These are phyloP conservation scores for Cryptosporidium sp. DNA, from an alignment of 169 alveolate genomes.

Conservation along the genomic window DNA sequence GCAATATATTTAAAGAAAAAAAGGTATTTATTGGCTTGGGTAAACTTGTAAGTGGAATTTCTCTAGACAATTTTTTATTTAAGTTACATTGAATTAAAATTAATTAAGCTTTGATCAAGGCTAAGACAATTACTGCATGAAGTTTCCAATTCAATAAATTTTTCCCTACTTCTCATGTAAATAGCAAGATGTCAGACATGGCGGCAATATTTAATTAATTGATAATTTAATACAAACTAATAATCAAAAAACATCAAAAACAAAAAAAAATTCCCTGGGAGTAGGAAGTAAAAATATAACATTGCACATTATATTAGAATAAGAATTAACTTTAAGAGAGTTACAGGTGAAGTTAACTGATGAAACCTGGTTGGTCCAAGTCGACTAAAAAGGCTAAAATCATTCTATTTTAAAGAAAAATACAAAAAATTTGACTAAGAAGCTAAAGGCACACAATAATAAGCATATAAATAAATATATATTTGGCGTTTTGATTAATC, in stretches of 20 bases:
- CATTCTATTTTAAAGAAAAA: not conserved
- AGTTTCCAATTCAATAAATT: not conserved
- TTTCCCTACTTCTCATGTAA: not conserved
- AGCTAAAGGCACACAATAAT: not conserved
- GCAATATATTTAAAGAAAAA: no score
- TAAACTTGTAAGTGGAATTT: not conserved
- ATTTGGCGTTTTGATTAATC: not conserved
- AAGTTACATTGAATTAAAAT: not conserved
- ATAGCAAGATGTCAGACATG: not conserved
- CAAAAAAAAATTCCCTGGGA: not conserved
- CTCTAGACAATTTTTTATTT: no score
- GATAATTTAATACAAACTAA: not conserved
- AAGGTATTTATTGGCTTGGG: no score
- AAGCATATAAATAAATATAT: not conserved
- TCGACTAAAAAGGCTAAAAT: not conserved
- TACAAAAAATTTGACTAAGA: not conserved
- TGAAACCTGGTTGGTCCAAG: not conserved
- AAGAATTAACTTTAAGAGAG: not conserved
- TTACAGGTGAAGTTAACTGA: not conserved
- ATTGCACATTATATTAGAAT: not conserved
- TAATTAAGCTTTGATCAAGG: no score
- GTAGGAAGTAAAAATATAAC: not conserved
- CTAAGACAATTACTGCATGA: no score
- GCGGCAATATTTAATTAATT: not conserved
- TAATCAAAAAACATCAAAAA: not conserved